Percentiles rank a stretch among this genome's conserved stretches.
These are phyloP conservation scores for Ceratobasidium sp. DNA, from an alignment of 1,284 basidiomycete species.

Conservation along the genomic window DNA sequence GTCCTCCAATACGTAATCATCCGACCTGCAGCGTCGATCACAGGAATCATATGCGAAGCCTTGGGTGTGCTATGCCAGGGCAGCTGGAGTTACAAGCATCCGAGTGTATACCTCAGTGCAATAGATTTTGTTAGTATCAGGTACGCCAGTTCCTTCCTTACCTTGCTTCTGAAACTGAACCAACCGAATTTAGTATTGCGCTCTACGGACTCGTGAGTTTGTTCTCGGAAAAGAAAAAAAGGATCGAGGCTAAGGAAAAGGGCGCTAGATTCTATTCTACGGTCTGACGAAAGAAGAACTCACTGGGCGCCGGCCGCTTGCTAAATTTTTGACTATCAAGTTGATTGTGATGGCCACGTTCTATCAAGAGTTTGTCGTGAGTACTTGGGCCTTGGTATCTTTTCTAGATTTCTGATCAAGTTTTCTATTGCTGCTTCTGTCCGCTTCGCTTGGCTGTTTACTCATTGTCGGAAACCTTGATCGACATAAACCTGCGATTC, in stretches of 20 bases:
- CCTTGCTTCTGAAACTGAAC: conserved; percentile 16
- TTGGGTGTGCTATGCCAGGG: conserved; percentile 71
- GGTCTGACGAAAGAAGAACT: conserved; percentile 80
- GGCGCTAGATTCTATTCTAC: conserved; percentile 80
- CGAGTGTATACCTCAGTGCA: conserved; percentile 72
- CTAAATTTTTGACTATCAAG: conserved; percentile 85
- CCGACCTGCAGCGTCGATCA: conserved; percentile 72
- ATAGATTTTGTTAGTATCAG: conserved; percentile 82
- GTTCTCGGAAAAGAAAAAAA: conserved; percentile 39
- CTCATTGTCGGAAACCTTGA: too few species aligned
- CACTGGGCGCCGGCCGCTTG: conserved; percentile 72
- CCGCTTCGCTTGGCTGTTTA: too few species aligned
- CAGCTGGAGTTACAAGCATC: conserved; percentile 66
- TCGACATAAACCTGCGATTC: too few species aligned
- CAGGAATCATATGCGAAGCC: conserved; percentile 76
- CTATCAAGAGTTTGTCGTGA: conserved; percentile 75
- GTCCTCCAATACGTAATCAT: conserved; percentile 86
- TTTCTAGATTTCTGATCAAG: too few species aligned
- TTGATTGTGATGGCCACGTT: conserved; percentile 83
- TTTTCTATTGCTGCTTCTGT: too few species aligned
- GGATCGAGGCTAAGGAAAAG: neutral
- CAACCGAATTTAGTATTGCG: conserved; percentile 61
- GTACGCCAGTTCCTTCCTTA: conserved; percentile 50
- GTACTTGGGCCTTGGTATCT: too few species aligned
- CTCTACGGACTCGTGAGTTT: conserved; percentile 69